phyloP scores from a whole-genome alignment of 2,329 filamentous ascomycete genomes.

The Beauveria varroae region DNA sequence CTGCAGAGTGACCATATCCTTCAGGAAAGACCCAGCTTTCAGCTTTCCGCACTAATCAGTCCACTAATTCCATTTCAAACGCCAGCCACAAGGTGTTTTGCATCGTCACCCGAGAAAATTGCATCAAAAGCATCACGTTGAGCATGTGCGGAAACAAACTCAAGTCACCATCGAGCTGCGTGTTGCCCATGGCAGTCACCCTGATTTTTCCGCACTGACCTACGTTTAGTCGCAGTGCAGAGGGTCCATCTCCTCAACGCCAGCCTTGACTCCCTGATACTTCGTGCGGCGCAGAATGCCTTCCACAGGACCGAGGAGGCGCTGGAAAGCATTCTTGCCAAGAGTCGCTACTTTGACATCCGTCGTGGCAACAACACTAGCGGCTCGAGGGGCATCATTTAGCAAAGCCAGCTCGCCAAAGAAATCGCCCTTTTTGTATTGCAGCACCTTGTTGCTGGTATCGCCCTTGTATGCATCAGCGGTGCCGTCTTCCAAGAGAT shows the following conservation, averaged over 20 bases:
- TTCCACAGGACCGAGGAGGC: slow-evolving; percentile 85
- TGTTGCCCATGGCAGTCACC: neutral
- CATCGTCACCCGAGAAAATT: neutral
- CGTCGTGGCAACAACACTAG: slow-evolving; percentile 74
- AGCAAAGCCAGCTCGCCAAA: slow-evolving; percentile 93
- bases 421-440: slow-evolving; percentile 88
- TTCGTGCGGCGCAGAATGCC: slow-evolving; percentile 82
- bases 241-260: slow-evolving; percentile 61
- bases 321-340: slow-evolving; percentile 90
- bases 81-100: neutral
- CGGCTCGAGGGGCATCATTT: slow-evolving; percentile 88
- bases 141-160: neutral
- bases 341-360: slow-evolving; percentile 90
- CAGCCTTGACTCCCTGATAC: slow-evolving; percentile 52
- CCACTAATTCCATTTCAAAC: slow-evolving; percentile 3
- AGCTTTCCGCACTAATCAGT: neutral
- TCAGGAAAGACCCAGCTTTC: neutral
- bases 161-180: neutral
- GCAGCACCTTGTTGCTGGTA: slow-evolving; percentile 60
- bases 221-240: slow-evolving; percentile 33
- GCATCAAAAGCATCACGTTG: neutral
- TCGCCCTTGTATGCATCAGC: slow-evolving; percentile 82
- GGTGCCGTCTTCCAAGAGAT: slow-evolving; percentile 78
- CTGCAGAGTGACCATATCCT: slow-evolving; percentile 10
- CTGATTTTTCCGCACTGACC: too few relatives aligned